A percentile compares a stretch with the other conserved stretches of the same genome.
These are phyloP conservation scores for Gyromitra esculenta DNA, from an alignment of 2,329 filamentous ascomycete genomes.

Conservation along the genomic window DNA sequence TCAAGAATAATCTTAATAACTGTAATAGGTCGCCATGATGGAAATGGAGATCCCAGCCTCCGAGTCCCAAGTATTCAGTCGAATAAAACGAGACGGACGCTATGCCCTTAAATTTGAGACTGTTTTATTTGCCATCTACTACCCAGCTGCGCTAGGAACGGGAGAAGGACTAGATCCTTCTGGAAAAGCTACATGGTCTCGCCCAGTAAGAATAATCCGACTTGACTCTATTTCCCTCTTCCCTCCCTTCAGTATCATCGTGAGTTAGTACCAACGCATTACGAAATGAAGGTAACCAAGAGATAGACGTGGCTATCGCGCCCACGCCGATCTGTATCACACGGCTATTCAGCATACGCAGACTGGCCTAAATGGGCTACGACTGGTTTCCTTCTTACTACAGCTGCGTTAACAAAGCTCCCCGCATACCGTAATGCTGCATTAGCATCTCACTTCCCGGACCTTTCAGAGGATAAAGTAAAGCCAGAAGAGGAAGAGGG, in stretches of 20 bases:
- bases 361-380: constrained; percentile 32
- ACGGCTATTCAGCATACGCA: constrained; percentile 26
- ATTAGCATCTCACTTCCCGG: constrained; percentile 25
- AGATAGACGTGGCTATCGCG: constrained; percentile 34
- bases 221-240: not conserved
- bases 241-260: not conserved
- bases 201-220: constrained; percentile 19
- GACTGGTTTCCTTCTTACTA: constrained; percentile 21
- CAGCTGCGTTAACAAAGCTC: constrained; percentile 27
- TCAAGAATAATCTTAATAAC: not conserved
- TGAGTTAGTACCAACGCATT: not conserved
- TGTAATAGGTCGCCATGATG: constrained; percentile 26
- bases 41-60: constrained; percentile 30
- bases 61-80: constrained; percentile 16
- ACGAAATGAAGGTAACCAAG: not conserved
- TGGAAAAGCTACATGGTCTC: constrained; percentile 17
- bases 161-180: constrained; percentile 20
- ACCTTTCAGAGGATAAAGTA: not conserved
- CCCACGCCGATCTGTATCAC: constrained; percentile 24
- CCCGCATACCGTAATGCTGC: constrained; percentile 30
- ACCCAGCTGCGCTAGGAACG: constrained; percentile 21
- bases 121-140: constrained; percentile 29
- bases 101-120: constrained; percentile 27
- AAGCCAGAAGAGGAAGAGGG: constrained; percentile 8
- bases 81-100: constrained; percentile 21